Base-by-base conservation (phyloP, 148 eudicot species). In the Spergularia marina region DNA sequence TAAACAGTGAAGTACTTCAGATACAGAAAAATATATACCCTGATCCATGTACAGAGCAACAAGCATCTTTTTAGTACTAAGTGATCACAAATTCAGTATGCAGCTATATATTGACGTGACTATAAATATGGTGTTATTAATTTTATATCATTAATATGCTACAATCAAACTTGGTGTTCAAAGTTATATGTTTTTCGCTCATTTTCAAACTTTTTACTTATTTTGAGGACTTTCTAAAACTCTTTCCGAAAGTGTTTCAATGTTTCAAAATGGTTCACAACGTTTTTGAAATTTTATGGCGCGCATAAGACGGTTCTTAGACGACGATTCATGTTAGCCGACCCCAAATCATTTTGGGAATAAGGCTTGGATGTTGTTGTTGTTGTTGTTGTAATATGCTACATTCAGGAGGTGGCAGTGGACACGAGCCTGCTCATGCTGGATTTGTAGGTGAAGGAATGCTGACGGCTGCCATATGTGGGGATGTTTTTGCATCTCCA, bases 361-460 rank as follows among this genome's bases (percentile, higher is more conserved):
- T n/a, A n/a, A n/a, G n/a, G n/a, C n/a, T n/a, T n/a, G n/a, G n/a
- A n/a, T n/a, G n/a, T n/a, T n/a, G n/a, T n/a, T n/a, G n/a, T n/a
- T n/a, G n/a, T n/a, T n/a, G n/a, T n/a, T n/a, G n/a, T n/a, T n/a
- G n/a, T 51, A 10, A 72, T 60, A 20, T 76, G 61, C 44, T 57
- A 69, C 65, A 30, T 79, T 61, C 86, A 94, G 98, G 98, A 58
- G 98, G 98, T 79, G 98, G 98, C 79, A 92, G 97, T 83, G 98
- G 98, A 62, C 98, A 94, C 78, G 98, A 94, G 86, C 98, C 98
- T 54, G 97, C 97, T 77, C 97, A 95, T 77, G 94, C 97, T 82
- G 97, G 97, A 77, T 95, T 83, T 88, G 98, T 94, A 25, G 98
- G 97, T 70, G 91, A 94, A 77, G 98, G 98, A 71, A 95, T 95